Percentiles rank a stretch among this genome's conserved stretches.
phyloP scores from a whole-genome alignment of 805 yeast genomes.

The Kodamaea jinghongensis region DNA sequence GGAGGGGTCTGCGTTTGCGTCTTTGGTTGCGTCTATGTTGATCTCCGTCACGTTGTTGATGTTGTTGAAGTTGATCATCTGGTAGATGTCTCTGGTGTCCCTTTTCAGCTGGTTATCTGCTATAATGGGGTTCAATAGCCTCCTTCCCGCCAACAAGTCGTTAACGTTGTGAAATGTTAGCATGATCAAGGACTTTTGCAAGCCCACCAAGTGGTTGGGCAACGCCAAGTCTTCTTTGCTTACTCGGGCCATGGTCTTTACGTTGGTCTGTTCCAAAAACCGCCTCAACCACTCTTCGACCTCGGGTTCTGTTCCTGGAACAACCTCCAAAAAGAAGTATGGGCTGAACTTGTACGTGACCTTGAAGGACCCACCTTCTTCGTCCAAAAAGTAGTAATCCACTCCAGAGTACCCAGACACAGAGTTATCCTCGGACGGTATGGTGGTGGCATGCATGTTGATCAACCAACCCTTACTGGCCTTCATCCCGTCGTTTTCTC shows the following conservation, averaged over 20 bases:
- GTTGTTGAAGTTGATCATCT: constrained; percentile 47
- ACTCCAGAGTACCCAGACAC: constrained; percentile 79
- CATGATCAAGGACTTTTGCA: constrained; percentile 60
- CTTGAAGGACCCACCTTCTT: constrained; percentile 95
- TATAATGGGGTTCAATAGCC: constrained; percentile 65
- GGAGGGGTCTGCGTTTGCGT: constrained; percentile 47
- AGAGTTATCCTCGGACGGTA: constrained; percentile 44
- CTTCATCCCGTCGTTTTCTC: constrained; percentile 51
- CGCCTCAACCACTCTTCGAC: constrained; percentile 82
- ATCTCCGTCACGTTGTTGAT: constrained; percentile 16
- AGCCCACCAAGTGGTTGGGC: constrained; percentile 85
- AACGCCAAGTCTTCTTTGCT: constrained; percentile 76
- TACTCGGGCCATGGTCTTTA: constrained; percentile 56
- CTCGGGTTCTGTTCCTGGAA: constrained; percentile 62
- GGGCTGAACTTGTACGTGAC: constrained; percentile 83
- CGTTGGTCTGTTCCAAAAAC: constrained; percentile 53
- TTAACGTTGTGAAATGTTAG: constrained; percentile 70
- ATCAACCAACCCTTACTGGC: constrained; percentile 83
- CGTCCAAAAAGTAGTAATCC: constrained; percentile 90
- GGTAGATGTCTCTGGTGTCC: constrained; percentile 66
- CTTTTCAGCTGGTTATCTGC: constrained; percentile 60
- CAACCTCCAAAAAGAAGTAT: constrained; percentile 70
- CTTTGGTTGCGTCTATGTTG: constrained; percentile 30
- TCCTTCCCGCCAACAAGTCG: constrained; percentile 74
- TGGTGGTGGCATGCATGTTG: constrained; percentile 87